Evolutionary conservation across 495 filamentous ascomycete species (phyloP).

Genomic region (Penicillium cataractarum): DNA sequence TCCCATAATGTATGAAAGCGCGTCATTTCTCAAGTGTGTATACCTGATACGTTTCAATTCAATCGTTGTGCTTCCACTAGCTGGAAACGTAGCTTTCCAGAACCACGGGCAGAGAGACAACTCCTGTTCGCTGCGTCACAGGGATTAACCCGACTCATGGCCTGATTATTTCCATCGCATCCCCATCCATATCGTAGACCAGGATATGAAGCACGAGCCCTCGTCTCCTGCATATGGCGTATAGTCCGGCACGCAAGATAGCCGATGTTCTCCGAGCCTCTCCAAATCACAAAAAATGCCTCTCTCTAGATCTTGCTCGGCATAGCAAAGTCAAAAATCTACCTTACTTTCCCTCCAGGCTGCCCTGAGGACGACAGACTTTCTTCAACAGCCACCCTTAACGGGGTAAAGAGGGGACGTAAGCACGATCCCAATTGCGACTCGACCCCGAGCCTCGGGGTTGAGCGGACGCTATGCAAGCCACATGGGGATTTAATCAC

Average conservation of each 20-base stretch:
- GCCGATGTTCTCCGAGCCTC: neutral
- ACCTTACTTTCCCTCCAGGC: neutral
- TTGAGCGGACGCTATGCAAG: constrained; percentile 17
- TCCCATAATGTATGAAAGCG: neutral
- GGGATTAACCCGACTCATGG: neutral
- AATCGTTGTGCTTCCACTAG: neutral
- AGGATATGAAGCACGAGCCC: constrained; percentile 17
- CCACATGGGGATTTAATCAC: constrained; percentile 19
- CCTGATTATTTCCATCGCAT: constrained; percentile 15
- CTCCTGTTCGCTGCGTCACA: neutral
- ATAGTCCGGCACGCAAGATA: neutral
- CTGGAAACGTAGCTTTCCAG: neutral
- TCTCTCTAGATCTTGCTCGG: neutral
- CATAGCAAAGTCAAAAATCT: neutral
- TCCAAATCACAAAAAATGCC: neutral
- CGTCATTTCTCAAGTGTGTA: neutral
- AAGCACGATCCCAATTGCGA: constrained; percentile 9
- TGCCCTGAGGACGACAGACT: constrained; percentile 15
- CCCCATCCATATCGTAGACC: neutral
- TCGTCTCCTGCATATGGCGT: constrained; percentile 2
- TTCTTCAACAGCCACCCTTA: constrained; percentile 15
- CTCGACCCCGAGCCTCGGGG: constrained; percentile 12
- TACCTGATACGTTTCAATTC: neutral
- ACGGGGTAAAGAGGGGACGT: neutral
- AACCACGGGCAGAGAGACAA: neutral